These are phyloP conservation scores for Scutellaria barbata DNA, from an alignment of 257 asterid genomes.

Conservation along the genomic window DNA sequence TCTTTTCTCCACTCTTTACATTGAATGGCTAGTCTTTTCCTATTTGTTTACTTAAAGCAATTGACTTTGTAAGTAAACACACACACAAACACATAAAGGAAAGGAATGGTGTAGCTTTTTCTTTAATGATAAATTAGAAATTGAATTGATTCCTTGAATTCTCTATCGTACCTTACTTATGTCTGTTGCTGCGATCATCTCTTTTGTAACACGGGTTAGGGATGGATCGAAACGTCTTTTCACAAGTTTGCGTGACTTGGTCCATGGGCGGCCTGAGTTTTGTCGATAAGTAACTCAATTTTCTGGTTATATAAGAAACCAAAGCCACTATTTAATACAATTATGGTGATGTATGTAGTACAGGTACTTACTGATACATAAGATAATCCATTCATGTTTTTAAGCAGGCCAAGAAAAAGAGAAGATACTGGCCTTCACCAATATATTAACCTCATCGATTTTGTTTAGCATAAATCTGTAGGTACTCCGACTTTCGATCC, in stretches of 20 bases:
- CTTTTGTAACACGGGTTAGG: background rate
- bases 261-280: background rate
- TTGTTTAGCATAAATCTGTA: background rate
- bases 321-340: too few relatives aligned
- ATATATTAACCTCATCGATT: background rate
- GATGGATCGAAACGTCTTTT: background rate
- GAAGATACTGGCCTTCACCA: background rate
- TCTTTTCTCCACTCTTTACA: conserved; percentile 22
- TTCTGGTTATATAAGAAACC: too few relatives aligned
- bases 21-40: background rate
- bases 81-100: background rate
- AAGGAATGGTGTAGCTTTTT: background rate
- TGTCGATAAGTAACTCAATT: background rate
- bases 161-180: background rate
- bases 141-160: conserved; percentile 11
- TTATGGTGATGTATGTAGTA: too few relatives aligned
- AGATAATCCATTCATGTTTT: background rate
- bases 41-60: background rate
- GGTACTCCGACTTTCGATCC: background rate
- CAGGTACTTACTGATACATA: too few relatives aligned
- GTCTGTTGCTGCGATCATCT: background rate
- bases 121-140: background rate
- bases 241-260: background rate
- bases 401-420: background rate
- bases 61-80: background rate